Evolutionary conservation across 2,329 filamentous ascomycete species (phyloP), one percentile per base, ranked within the genome.

Genomic region (Magnaporthiopsis incrustans): DNA sequence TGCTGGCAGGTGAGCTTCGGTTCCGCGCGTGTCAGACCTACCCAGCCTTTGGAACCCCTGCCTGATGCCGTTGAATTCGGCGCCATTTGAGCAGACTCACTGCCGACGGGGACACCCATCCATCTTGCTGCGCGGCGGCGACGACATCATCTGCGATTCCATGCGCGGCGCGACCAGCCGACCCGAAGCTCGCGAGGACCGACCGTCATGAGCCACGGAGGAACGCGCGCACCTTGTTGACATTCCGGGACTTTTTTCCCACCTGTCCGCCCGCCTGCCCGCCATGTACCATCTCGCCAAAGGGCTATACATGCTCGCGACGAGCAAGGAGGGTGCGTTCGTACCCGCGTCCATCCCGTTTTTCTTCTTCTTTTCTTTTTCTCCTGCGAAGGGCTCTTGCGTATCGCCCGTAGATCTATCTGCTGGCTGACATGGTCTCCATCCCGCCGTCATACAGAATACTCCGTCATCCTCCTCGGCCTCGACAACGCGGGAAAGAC

Each of bases 401-500:
- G 30, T 30, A 30, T 30, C 30, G 7, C 4, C 30, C 30, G 7
- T 30, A 30, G 15, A 57, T 57, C 25, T 2, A 57, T 57, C 25
- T 2, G 8, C 12, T 30, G 27, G 30, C 56, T 57, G 38, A 65
- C 66, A 38, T 33, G 35, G 61, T 63, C 5, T 35, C n/a, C 33
- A 60, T 62, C 64, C 38, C 60, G 63, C 50, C 22, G 60, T 60
- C 53, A 4, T 61, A 60, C 72, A 95, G 94, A 98, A 81, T 98
- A 97, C 82, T 97, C 94, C 27, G 91, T 97, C 72, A 91, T 98
- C 73, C 89, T 98, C 69, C 90, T 98, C 71, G 95, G 95, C 67
- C 90, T 98, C 73, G 95, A 98, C 82, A 98, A 98, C 75, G 95
- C 95, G 66, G 95, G 95, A 77, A 98, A 98, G 82, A 98, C 95